These are phyloP conservation scores for Balansia obtecta DNA, from an alignment of 2,329 filamentous ascomycete species.

Conservation along the genomic window DNA sequence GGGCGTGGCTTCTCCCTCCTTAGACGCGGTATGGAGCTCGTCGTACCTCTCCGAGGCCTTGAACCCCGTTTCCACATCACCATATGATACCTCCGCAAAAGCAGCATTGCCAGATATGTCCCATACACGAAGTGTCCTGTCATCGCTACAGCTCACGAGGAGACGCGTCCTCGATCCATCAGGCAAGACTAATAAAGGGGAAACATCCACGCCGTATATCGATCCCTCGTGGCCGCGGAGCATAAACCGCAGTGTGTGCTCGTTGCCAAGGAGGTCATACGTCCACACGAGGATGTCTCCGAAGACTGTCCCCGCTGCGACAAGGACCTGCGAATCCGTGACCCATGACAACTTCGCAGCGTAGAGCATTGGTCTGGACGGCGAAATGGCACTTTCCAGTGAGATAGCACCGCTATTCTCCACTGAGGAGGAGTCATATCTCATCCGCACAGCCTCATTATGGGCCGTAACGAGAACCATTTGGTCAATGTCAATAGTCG, in stretches of 20 bases:
- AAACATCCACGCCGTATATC: constrained; percentile 81
- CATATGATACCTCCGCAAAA: neutral
- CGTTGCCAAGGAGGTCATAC: constrained; percentile 30
- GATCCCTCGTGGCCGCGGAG: constrained; percentile 75
- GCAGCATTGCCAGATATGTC: constrained; percentile 48
- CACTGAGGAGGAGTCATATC: constrained; percentile 16
- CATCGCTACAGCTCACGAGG: constrained; percentile 90
- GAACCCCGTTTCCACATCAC: constrained; percentile 46
- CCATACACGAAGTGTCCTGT: constrained; percentile 83
- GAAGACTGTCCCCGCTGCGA: constrained; percentile 86
- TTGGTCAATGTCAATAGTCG: constrained; percentile 26
- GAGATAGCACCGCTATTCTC: constrained; percentile 23
- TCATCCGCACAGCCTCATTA: constrained; percentile 58
- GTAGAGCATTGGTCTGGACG: constrained; percentile 76
- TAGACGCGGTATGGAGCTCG: constrained; percentile 3
- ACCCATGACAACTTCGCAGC: constrained; percentile 63
- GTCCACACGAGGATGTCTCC: constrained; percentile 90
- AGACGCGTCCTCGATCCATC: constrained; percentile 38
- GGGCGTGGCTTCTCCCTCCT: constrained; percentile 21
- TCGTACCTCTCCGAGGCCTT: constrained; percentile 22
- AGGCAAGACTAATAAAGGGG: constrained; percentile 33
- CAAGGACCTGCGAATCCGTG: constrained; percentile 45
- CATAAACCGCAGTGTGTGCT: constrained; percentile 31
- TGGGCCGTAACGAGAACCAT: constrained; percentile 71
- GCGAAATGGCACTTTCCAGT: constrained; percentile 38